Evolutionary conservation across 2,329 filamentous ascomycete genomes (phyloP), one percentile per base, ranked within the genome.

Genomic region (Fusarium chuoi): DNA sequence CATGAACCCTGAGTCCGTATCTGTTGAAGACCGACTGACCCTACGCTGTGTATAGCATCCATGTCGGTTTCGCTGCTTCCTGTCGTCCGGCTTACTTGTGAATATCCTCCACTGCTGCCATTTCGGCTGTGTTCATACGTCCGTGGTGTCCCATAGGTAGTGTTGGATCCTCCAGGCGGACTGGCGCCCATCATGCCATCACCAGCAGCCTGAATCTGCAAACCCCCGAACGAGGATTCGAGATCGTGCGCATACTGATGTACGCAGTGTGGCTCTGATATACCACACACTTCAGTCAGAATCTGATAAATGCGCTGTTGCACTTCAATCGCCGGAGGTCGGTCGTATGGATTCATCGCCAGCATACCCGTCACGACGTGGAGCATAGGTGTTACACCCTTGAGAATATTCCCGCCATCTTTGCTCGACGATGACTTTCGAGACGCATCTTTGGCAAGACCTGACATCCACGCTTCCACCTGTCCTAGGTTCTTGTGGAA

Each of bases 401-500:
- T 80, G 65, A 89, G 88, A 7, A 88, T 78, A 39, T 82, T 79
- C 48, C 85, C 87, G 52, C 85, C 82, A 28, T 83, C 82, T 41
- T 76, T 78, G 35, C 78, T 78, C 6, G 80, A 77, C 10, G 79
- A 77, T 10, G 78, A 81, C 75, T 87, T 86, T 75, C 86, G 87
- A 70, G 75, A 80, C 58, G 89, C 89, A n/a, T 91, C 89, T 65
- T 89, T 89, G 38, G 89, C 88, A 9, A 94, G 82, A 5, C 82
- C 82, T 2, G 84, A 83, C 84, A 93, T 92, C 93, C 93, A 95
- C 20, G 85, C 85, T 71, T 92, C 89, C 5, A 94, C 87, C 79
- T 93, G 91, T 22, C 89, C 87, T 3, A 92, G 84, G 75, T 94
- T 93, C 72, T 89, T 88, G 81, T 94, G 92, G 80, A 93, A 95